Base-by-base conservation (phyloP, 2,329 filamentous ascomycete species). In the Aspergillus udagawae region DNA sequence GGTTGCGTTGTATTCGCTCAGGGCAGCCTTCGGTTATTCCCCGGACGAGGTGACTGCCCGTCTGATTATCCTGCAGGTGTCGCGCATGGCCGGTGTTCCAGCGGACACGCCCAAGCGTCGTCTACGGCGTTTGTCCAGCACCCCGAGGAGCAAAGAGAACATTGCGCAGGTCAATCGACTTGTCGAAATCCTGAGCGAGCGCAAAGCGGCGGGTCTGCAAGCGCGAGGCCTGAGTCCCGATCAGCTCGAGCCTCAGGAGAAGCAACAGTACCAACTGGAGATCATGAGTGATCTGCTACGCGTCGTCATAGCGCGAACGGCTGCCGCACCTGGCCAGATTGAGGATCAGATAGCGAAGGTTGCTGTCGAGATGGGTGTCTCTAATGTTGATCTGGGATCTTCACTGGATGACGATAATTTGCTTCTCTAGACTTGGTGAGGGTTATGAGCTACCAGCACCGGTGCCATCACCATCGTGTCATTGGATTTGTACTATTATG, bases 21-120 rank as follows among this genome's bases (percentile, higher is more conserved):
- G 73, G 50, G 61, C 73, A 20, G 62, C 65, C 4, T 83, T 82
- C 55, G 70, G 72, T 32, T 72, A 76, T 52, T 74, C 73, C 51
- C 81, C 82, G 0, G 77, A 77, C 54, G 72, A 78, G 52, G 70
- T 72, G 23, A 82, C 79, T 10, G 76, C 73, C 23, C 78, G 78
- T 14, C 72, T 79, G 60, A 72, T 83, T 55, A 68, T 81, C 29
- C 70, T 82, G 41, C 78, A 82, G 61, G 70, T 83, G 45, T 76
- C 80, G 20, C 75, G 79, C 4, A 68, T 77, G 48, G 71, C 75
- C 14, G 69, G 68, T n/a, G 72, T 72, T 5, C 71, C 71, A 47
- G 45, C 67, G 52, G 59, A 69, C 42, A 66, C 70, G 56, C 65
- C 69, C 44, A 68, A 70, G 52, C 66, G 73, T 59, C 73, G 74